These are phyloP conservation scores for Nigrospora sphaerica DNA, from an alignment of 2,329 filamentous ascomycete species.

Conservation along the genomic window DNA sequence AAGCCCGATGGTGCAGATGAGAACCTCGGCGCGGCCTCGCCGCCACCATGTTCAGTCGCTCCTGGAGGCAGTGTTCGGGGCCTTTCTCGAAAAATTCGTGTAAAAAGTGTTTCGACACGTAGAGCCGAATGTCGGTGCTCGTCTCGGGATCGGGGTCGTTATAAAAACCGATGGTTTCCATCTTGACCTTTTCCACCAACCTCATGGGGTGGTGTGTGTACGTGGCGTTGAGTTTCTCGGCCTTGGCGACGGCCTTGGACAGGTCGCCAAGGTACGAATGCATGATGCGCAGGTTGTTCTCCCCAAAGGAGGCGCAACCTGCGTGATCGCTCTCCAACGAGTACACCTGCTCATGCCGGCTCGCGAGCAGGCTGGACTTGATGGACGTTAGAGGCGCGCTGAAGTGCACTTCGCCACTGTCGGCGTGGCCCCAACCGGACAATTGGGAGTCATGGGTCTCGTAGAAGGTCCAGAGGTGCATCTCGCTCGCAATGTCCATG, in stretches of 20 bases:
- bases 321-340: constrained; percentile 48
- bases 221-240: constrained; percentile 23
- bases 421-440: constrained; percentile 30
- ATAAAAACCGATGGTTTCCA: constrained; percentile 55
- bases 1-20: neutral
- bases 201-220: constrained; percentile 36
- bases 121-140: constrained; percentile 36
- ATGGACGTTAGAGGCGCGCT: constrained; percentile 52
- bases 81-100: constrained; percentile 49
- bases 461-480: constrained; percentile 56
- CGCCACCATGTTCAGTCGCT: constrained; percentile 35
- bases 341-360: constrained; percentile 43
- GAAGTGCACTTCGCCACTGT: constrained; percentile 43
- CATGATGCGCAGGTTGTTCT: constrained; percentile 40
- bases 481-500: constrained; percentile 46
- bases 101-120: constrained; percentile 43
- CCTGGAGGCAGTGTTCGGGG: constrained; percentile 45
- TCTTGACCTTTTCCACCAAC: constrained; percentile 44
- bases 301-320: constrained; percentile 46
- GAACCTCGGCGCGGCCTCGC: constrained; percentile 12
- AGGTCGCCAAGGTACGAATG: constrained; percentile 29
- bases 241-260: constrained; percentile 27
- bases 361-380: constrained; percentile 44
- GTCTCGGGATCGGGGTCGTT: constrained; percentile 37
- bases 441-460: constrained; percentile 55